These are phyloP conservation scores for Tricharina praecox DNA, from an alignment of 495 filamentous ascomycete species.

Conservation along the genomic window DNA sequence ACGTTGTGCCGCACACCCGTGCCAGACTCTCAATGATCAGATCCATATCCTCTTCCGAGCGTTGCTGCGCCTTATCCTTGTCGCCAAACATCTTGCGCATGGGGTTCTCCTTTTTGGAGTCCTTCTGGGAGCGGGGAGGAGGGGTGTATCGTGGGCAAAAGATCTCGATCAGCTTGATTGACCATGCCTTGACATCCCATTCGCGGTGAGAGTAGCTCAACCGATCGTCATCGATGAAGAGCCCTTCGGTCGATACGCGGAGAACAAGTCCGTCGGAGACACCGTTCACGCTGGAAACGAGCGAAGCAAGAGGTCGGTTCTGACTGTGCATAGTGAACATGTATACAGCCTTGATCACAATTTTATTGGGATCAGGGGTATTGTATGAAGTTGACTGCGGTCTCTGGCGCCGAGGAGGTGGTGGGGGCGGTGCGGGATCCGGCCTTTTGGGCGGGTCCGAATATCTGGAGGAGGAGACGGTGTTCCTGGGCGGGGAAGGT, in stretches of 20 bases:
- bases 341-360: slow-evolving; percentile 82
- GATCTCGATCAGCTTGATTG: slow-evolving; percentile 78
- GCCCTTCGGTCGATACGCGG: slow-evolving; percentile 68
- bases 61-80: not conserved
- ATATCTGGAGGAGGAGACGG: not conserved
- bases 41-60: slow-evolving; percentile 20
- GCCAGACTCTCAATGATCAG: slow-evolving; percentile 13
- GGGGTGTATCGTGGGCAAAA: slow-evolving; percentile 46
- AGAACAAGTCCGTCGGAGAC: slow-evolving; percentile 79
- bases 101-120: slow-evolving; percentile 5
- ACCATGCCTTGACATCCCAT: slow-evolving; percentile 98
- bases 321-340: slow-evolving; percentile 70
- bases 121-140: slow-evolving; percentile 10
- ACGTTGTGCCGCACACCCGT: not conserved
- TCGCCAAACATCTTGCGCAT: slow-evolving; percentile 4
- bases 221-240: slow-evolving; percentile 93
- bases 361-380: slow-evolving; percentile 84
- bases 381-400: slow-evolving; percentile 38
- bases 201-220: slow-evolving; percentile 66
- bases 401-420: not conserved
- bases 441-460: not conserved
- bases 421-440: slow-evolving; percentile 2
- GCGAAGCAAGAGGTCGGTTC: slow-evolving; percentile 61
- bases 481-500: not conserved
- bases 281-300: slow-evolving; percentile 54